Base-by-base conservation (phyloP, 805 yeast genomes). In the Schwanniomyces polymorphus region DNA sequence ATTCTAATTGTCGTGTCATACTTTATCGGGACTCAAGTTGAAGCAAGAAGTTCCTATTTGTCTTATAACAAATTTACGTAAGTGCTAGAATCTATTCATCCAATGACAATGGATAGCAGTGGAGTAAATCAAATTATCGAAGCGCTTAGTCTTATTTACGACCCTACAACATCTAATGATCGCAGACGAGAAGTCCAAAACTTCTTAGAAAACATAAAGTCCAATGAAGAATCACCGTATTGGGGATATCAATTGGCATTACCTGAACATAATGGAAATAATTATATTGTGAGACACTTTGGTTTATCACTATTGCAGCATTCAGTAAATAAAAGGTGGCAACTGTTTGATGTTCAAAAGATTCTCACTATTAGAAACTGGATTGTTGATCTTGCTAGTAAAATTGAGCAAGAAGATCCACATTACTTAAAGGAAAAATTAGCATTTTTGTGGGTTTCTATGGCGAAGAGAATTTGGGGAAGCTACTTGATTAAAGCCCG, bases 401-500 rank as follows among this genome's bases (percentile, higher is more conserved):
- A 81, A 42, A 79, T 86, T 0, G 60, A 74, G 5, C 68, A 69
- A n/a, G 64, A 68, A 21, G 97, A 92, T 63, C 97, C 98, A 6
- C 92, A 90, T 64, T 95, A 85, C 58, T 75, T 94, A 47, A 88
- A 85, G 59, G 98, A 91, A 61, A 94, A 94, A 65, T 61, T 91
- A 35, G 96, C 97, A 11, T 86, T 81, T 53, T 68, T 94, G 23
- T 91, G 98, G 97, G 97, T 88, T 0, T 85, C 88, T 37, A 74
- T 94, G 7, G 96, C 97, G 9, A 94, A 94, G 60, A 77, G 96
- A 47, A 78, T 84, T 27, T 94, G 99, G 99, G 97, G 97, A 14
- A 74, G 80, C 33, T 82, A 79, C 49, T 66, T 87, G n/a, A 75
- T 70, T 21, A 70, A 68, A 50, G 44, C 55, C 2, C 46, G 47